A percentile compares a stretch with the other conserved stretches of the same genome.
phyloP scores from a whole-genome alignment of 1,284 basidiomycete genomes.

The Schizophyllum commune region DNA sequence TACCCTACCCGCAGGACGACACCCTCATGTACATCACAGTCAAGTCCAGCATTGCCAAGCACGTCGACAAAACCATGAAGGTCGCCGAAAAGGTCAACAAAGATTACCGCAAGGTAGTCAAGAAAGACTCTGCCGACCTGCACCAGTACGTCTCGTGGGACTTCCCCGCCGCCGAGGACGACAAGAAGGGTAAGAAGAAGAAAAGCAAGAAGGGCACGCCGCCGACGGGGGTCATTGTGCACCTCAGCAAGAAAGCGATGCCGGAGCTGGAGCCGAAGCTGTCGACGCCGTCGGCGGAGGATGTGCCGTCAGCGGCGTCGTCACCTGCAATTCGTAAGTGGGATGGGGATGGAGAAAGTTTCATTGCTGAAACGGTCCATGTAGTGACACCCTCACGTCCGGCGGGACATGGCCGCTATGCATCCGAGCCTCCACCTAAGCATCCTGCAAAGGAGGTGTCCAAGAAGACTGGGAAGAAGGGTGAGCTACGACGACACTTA shows the following conservation, averaged over 20 bases:
- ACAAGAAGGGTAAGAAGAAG: slow-evolving; percentile 40
- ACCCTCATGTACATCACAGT: slow-evolving; percentile 74
- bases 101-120: slow-evolving; percentile 61
- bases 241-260: slow-evolving; percentile 78
- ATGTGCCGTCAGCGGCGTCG: not conserved
- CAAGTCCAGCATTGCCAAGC: slow-evolving; percentile 50
- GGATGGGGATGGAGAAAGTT: not conserved
- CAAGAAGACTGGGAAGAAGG: not conserved
- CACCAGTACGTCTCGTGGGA: slow-evolving; percentile 77
- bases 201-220: slow-evolving; percentile 26
- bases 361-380: not conserved
- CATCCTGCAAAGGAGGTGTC: not conserved
- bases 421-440: not conserved
- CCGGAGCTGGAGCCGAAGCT: slow-evolving; percentile 63
- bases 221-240: slow-evolving; percentile 57
- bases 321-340: not conserved
- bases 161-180: slow-evolving; percentile 3
- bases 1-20: slow-evolving; percentile 44
- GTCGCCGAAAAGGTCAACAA: slow-evolving; percentile 76
- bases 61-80: slow-evolving; percentile 71
- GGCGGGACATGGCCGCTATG: not conserved
- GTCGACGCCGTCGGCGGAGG: not conserved
- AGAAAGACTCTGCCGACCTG: slow-evolving; percentile 46
- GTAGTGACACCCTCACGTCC: not conserved
- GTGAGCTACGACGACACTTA: not conserved